Evolutionary conservation across 768 basidiomycete species (phyloP).

Genomic region (Pleurotus tuber-regium): DNA sequence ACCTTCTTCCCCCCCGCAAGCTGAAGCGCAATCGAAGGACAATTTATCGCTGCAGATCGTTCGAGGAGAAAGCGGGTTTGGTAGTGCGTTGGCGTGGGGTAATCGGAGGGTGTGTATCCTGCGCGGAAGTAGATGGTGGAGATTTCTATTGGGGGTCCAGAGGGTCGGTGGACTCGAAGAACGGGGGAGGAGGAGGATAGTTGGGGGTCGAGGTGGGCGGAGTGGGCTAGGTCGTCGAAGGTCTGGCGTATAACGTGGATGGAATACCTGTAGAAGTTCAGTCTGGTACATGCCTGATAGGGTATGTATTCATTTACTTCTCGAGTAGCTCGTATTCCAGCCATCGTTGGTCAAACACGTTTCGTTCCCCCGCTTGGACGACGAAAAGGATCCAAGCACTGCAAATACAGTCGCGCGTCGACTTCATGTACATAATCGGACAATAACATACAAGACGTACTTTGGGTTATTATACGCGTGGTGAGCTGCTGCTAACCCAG

Average conservation of each 20-base stretch:
- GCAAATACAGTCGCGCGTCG: conserved; percentile 6
- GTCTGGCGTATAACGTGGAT: conserved; percentile 78
- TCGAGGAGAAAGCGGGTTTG: conserved; percentile 76
- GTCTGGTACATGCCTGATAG: too few relatives aligned
- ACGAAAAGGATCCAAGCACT: conserved; percentile 76
- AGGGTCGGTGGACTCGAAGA: conserved; percentile 40
- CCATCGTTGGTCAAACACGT: conserved; percentile 91
- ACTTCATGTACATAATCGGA: neutral
- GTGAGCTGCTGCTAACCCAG: conserved; percentile 81
- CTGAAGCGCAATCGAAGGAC: conserved; percentile 86
- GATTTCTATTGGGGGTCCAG: conserved; percentile 51
- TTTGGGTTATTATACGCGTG: conserved; percentile 57
- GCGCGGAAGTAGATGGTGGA: conserved; percentile 90
- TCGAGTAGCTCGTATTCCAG: conserved; percentile 86
- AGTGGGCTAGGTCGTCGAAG: conserved; percentile 60
- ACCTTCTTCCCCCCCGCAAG: conserved; percentile 97
- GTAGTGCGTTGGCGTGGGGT: conserved; percentile 64
- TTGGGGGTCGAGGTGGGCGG: conserved; percentile 51
- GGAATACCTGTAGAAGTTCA: conserved; percentile 53
- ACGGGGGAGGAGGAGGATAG: too few relatives aligned
- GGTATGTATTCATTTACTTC: conserved; percentile 63
- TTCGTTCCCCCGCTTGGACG: conserved; percentile 85
- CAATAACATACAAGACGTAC: conserved; percentile 33
- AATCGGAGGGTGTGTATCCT: conserved; percentile 84
- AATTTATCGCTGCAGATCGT: conserved; percentile 84